Base-by-base conservation (phyloP, 2,329 filamentous ascomycete species). In the Diaporthe citrichinensis region DNA sequence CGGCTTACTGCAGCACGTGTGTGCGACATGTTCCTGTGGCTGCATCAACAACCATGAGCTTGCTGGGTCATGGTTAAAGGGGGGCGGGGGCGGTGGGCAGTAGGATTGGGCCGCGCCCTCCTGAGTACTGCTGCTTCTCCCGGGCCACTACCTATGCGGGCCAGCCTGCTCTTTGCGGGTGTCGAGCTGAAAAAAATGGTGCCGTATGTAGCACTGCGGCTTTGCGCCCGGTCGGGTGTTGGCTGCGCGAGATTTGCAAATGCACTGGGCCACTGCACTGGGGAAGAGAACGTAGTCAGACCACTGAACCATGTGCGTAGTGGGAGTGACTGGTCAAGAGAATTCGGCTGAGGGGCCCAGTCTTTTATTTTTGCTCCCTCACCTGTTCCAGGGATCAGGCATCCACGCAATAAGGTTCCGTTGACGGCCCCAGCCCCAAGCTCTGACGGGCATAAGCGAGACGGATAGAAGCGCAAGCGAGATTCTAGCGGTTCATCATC, bases 391-490 rank as follows among this genome's bases (percentile, higher is more conserved):
- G 69, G 74, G 74, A 75, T 75, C 74, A 68, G 51, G 69, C 68
- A 62, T 73, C 67, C 58, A 65, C 41, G 34, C 41, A 73, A 55
- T 44, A 71, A 57, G 51, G 68, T 71, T 71, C 51, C 39, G 20
- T 34, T 65, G n/a, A 73, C 28, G 44, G 57, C n/a, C 55, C 31
- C 36, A 34, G 49, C 28, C 41, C 53, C 68, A 65, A 31, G 58
- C 58, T 36, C 49, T 73, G 71, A 73, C 71, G 44, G 71, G 71
- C 58, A 55, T 73, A 65, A 65, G 71, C 71, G 46, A 55, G 46
- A 62, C 73, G 74, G 69, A 55, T 67, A 68, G 69, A 25, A 39
- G 74, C 74, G 51, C 65, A 75, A 73, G 74, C 74, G 74, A 75
- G 69, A 3, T 36, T 46, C 28, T 49, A 67, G 53, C 31, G 69